These are phyloP conservation scores for Vitis rupestris DNA, from an alignment of 164 flowering plant genomes.

Conservation along the genomic window DNA sequence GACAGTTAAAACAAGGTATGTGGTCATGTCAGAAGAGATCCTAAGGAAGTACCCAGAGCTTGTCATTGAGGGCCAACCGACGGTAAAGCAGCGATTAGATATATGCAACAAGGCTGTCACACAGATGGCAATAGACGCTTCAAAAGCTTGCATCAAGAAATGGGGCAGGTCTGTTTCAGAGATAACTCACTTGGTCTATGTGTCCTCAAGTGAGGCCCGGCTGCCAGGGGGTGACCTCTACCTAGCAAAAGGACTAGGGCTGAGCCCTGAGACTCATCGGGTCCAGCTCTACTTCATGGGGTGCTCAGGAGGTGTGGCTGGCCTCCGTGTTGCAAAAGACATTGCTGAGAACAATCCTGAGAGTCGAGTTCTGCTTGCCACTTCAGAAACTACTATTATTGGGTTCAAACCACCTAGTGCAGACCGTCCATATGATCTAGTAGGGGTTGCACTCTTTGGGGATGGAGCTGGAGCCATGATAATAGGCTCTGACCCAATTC, in stretches of 20 bases:
- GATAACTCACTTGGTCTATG: conserved; percentile 90
- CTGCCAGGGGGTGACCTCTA: conserved; percentile 90
- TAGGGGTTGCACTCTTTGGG: conserved; percentile 89
- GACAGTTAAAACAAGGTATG: conserved; percentile 92
- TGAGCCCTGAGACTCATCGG: conserved; percentile 63
- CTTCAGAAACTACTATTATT: conserved; percentile 87
- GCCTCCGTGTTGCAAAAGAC: conserved; percentile 90
- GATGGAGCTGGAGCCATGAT: conserved; percentile 97
- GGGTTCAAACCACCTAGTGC: conserved; percentile 92
- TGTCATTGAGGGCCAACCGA: conserved; percentile 78
- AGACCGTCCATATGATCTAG: conserved; percentile 75
- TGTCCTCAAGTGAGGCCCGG: conserved; percentile 89
- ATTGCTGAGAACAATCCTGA: conserved; percentile 95
- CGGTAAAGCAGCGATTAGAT: conserved; percentile 69
- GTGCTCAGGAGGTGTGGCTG: conserved; percentile 97
- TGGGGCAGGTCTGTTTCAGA: conserved; percentile 83
- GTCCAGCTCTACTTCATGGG: conserved; percentile 86
- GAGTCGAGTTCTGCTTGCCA: conserved; percentile 74
- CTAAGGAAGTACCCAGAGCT: conserved; percentile 81
- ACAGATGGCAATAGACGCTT: conserved; percentile 85
- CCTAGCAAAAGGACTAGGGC: conserved; percentile 84
- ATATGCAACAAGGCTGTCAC: conserved; percentile 89
- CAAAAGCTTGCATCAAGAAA: conserved; percentile 63
- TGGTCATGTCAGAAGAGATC: conserved; percentile 95
- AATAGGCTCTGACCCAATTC: conserved; percentile 62